phyloP scores from a whole-genome alignment of 352 stramenopile genomes.

The Globisporangium irregulare region DNA sequence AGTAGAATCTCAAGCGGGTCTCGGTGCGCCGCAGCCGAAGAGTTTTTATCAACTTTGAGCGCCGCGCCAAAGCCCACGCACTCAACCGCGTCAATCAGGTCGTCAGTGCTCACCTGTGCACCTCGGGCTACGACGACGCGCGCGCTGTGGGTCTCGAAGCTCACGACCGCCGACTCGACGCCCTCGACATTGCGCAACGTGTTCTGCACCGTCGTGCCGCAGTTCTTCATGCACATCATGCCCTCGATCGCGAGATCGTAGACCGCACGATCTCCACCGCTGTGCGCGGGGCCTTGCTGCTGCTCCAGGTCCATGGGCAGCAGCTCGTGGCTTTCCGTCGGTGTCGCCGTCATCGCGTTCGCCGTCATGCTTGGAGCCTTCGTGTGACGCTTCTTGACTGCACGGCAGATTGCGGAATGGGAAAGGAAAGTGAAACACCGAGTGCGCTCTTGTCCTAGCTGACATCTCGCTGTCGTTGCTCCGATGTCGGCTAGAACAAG shows the following conservation, averaged over 20 bases:
- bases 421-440: background rate
- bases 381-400: background rate
- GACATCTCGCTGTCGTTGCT: background rate
- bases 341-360: constrained; percentile 5
- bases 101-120: constrained; percentile 30
- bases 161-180: constrained; percentile 64
- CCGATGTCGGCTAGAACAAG: background rate
- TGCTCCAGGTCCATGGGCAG: constrained; percentile 5
- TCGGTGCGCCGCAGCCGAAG: background rate
- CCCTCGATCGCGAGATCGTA: constrained; percentile 86
- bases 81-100: constrained; percentile 77
- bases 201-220: constrained; percentile 86
- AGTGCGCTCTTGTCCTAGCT: background rate
- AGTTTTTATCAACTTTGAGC: constrained; percentile 23
- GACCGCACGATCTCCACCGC: constrained; percentile 4
- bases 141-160: constrained; percentile 60
- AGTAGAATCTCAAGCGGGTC: constrained; percentile 48
- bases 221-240: constrained; percentile 96
- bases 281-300: background rate
- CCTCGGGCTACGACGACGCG: constrained; percentile 49
- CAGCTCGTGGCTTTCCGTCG: constrained; percentile 7
- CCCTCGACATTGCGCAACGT: constrained; percentile 65
- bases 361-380: constrained; percentile 4
- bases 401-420: background rate
- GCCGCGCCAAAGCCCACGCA: constrained; percentile 70